Conservation (phyloP, 768 basidiomycete species). For the Clavaria fumosa region DNA sequence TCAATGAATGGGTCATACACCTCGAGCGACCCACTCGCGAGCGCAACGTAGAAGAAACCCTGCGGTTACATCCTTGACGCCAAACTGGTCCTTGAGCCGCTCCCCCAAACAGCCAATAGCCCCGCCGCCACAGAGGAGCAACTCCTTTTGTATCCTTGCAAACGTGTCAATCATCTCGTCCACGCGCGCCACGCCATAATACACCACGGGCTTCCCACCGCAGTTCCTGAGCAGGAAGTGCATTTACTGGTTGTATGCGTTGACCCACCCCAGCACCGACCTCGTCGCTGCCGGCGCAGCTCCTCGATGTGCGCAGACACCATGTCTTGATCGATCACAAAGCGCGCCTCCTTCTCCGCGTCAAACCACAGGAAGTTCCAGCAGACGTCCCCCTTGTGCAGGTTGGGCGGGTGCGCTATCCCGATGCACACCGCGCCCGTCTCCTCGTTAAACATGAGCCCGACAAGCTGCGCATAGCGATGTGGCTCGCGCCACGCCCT, state of each 20-base stretch:
- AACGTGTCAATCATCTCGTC: conserved; percentile 21
- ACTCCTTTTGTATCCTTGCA: conserved; percentile 19
- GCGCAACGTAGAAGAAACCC: conserved; percentile 27
- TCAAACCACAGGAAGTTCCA: conserved; percentile 29
- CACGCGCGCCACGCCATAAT: conserved; percentile 19
- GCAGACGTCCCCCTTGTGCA: conserved; percentile 24
- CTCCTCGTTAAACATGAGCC: conserved; percentile 28
- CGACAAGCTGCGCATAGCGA: conserved; percentile 24
- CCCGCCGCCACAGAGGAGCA: conserved; percentile 18
- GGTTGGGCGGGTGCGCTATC: conserved; percentile 3
- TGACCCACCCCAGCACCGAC: conserved; percentile 25
- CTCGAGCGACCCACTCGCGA: conserved; percentile 23
- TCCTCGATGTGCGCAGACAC: conserved; percentile 24
- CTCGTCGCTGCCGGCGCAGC: conserved; percentile 24
- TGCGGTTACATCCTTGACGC: conserved; percentile 21
- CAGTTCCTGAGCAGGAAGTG: conserved; percentile 23
- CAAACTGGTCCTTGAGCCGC: conserved; percentile 19
- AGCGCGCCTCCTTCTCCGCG: conserved; percentile 13
- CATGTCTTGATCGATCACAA: conserved; percentile 23
- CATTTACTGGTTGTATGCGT: conserved; percentile 26
- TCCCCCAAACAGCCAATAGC: conserved; percentile 13
- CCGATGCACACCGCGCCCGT: conserved; percentile 27
- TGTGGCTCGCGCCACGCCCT: conserved; percentile 28
- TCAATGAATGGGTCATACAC: conserved; percentile 25
- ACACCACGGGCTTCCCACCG: conserved; percentile 20